phyloP scores from a whole-genome alignment of 2,329 filamentous ascomycete species.

The Fusarium torulosum region DNA sequence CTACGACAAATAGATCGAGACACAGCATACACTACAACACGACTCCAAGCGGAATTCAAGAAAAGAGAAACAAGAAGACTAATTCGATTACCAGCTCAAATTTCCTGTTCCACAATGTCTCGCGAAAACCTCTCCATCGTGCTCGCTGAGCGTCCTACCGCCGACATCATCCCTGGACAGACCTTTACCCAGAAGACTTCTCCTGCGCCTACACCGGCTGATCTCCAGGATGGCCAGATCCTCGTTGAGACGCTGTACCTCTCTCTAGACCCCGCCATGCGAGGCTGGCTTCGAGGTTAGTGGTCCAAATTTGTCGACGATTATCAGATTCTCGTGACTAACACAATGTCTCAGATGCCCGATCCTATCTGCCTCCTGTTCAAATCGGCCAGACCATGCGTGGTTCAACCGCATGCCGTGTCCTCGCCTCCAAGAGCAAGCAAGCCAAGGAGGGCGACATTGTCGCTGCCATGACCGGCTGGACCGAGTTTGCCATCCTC shows the following conservation, averaged over 20 bases:
- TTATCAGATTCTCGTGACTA: neutral
- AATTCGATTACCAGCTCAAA: neutral
- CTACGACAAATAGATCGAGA: conserved; percentile 14
- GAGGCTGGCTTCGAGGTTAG: conserved; percentile 74
- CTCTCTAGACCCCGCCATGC: conserved; percentile 81
- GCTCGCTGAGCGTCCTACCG: conserved; percentile 73
- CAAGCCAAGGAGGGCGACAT: conserved; percentile 69
- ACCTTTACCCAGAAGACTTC: conserved; percentile 70
- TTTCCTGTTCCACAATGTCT: conserved; percentile 52
- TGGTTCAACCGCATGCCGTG: conserved; percentile 69
- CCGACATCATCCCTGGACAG: conserved; percentile 71
- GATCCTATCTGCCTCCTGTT: conserved; percentile 76
- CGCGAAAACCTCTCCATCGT: conserved; percentile 64
- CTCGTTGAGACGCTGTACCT: conserved; percentile 73
- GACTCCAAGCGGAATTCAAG: neutral
- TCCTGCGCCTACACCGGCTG: conserved; percentile 63
- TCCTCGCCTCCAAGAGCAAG: conserved; percentile 70
- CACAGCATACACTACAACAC: conserved; percentile 8
- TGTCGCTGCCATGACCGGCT: conserved; percentile 68
- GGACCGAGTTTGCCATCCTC: conserved; percentile 75
- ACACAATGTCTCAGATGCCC: conserved; percentile 52
- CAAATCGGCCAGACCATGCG: conserved; percentile 77
- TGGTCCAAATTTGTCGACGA: neutral
- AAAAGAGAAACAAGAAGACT: neutral
- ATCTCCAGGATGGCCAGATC: conserved; percentile 74